A percentile compares a stretch with the other conserved stretches of the same genome.
These are phyloP conservation scores for Rubus idaeus DNA, from an alignment of 306 rosid species.

Conservation along the genomic window DNA sequence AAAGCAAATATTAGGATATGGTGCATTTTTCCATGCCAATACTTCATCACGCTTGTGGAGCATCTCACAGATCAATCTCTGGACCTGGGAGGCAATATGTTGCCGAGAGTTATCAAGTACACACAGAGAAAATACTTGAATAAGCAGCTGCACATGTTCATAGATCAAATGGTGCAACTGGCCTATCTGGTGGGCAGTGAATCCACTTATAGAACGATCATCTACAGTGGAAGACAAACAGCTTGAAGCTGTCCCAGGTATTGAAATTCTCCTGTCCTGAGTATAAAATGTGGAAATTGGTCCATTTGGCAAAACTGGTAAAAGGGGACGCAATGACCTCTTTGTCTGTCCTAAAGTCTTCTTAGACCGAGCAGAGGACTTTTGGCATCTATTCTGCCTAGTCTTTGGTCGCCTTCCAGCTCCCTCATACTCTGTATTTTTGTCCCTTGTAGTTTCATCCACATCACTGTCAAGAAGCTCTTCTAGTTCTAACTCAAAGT, in stretches of 20 bases:
- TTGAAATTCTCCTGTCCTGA: constrained; percentile 41
- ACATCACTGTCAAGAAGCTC: constrained; percentile 86
- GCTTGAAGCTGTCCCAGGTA: constrained; percentile 41
- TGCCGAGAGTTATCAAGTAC: constrained; percentile 73
- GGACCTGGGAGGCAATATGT: constrained; percentile 78
- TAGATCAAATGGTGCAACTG: constrained; percentile 80
- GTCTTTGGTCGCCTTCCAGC: constrained; percentile 82
- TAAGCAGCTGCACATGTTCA: constrained; percentile 88
- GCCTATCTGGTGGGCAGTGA: constrained; percentile 75
- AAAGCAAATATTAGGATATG: constrained; percentile 80
- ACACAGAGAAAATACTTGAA: constrained; percentile 83
- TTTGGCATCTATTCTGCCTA: constrained; percentile 55
- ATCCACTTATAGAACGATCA: constrained; percentile 66
- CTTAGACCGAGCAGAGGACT: constrained; percentile 44
- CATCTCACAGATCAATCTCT: constrained; percentile 73
- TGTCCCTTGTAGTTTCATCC: constrained; percentile 49
- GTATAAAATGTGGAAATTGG: constrained; percentile 36
- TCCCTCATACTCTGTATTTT: constrained; percentile 42
- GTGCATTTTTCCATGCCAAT: constrained; percentile 48
- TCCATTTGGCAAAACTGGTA: constrained; percentile 64
- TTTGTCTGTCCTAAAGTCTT: constrained; percentile 50
- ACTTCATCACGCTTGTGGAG: constrained; percentile 66
- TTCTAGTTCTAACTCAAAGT: constrained; percentile 95
- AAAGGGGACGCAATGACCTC: constrained; percentile 80
- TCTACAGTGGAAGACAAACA: constrained; percentile 46